Percentiles rank a stretch among this genome's conserved stretches.
Evolutionary conservation across 768 basidiomycete species (phyloP).

Genomic region (Rhizopogon rudus): DNA sequence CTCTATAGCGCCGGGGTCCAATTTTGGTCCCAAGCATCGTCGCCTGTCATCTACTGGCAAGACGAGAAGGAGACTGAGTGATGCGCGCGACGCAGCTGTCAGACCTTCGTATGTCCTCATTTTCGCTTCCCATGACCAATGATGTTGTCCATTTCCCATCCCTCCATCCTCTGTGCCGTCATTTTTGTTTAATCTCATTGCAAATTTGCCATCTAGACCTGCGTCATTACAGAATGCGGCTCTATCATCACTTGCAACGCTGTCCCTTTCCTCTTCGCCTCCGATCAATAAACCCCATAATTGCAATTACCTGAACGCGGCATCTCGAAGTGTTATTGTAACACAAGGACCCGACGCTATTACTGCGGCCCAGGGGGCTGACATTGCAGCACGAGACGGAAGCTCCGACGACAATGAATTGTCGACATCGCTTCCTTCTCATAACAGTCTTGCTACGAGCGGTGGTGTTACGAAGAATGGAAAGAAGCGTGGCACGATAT

Average conservation of each 20-base stretch:
- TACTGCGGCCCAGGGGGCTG: conserved; percentile 1
- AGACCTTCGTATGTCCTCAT: conserved; percentile 61
- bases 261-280: conserved; percentile 37
- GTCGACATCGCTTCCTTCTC: conserved; percentile 8
- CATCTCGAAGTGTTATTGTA: conserved; percentile 1
- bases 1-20: conserved; percentile 22
- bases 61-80: conserved; percentile 66
- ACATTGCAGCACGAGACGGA: conserved; percentile 5
- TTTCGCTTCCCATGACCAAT: conserved; percentile 6
- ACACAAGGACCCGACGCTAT: conserved; percentile 10
- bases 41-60: conserved; percentile 69
- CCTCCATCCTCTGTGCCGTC: neutral
- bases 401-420: conserved; percentile 15
- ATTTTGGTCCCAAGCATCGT: conserved; percentile 49
- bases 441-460: conserved; percentile 5
- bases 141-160: neutral
- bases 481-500: conserved; percentile 82
- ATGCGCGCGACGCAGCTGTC: conserved; percentile 72
- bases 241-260: conserved; percentile 34
- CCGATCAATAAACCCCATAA: conserved; percentile 20
- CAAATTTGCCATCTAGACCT: conserved; percentile 20
- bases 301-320: conserved; percentile 12
- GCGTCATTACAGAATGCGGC: conserved; percentile 31
- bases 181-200: neutral
- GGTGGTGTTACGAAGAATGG: conserved; percentile 30